Base-by-base conservation (phyloP, 768 basidiomycete genomes). In the Hericium erinaceus region DNA sequence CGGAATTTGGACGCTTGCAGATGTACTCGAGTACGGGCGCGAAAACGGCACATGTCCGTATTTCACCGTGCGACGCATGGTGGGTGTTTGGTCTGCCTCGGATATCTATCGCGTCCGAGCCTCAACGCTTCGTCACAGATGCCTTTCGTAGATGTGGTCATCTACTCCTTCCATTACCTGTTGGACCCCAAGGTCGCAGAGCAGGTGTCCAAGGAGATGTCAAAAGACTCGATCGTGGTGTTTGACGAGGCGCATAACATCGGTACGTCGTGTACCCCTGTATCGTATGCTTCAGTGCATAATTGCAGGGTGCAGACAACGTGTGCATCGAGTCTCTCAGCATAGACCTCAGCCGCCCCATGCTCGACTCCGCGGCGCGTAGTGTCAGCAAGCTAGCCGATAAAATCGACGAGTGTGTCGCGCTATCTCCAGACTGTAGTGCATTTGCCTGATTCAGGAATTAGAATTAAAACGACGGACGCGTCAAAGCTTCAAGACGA, bases 201-300 rank as follows among this genome's bases (percentile, higher is more conserved):
- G 64, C 95, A 98, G 73, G 97, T 99, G 13, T 98, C 97, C 2
- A 95, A 92, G 67, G 97, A 99, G 70, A 78, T 99, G 74, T 91
- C 89, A 8, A 98, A 98, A 66, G 97, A 99, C 69, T 88, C 93
- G 33, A 99, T 99, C 55, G 94, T 99, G 40, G 97, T 99, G 1
- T 99, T 99, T 66, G 97, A 99, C 66, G 97, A 99, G 68, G 97
- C 97, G 15, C 97, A 99, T 72, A 99, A 99, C 69, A 99, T 99
- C 54, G 95, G 95, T 94, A 64, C 57, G 78, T 62, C 26, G 16
- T 33, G 8, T 33, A 1, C 9, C 9, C 9, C 33, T 10, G 33
- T 33, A 33, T 33, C 8, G 37, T 52, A 22, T 44, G 38, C 55
- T 39, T 46, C 58, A 56, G 13, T 66, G 46, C 20, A 39, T 55